These are phyloP conservation scores for Pezicula neosporulosa DNA, from an alignment of 2,329 filamentous ascomycete species.

Conservation along the genomic window DNA sequence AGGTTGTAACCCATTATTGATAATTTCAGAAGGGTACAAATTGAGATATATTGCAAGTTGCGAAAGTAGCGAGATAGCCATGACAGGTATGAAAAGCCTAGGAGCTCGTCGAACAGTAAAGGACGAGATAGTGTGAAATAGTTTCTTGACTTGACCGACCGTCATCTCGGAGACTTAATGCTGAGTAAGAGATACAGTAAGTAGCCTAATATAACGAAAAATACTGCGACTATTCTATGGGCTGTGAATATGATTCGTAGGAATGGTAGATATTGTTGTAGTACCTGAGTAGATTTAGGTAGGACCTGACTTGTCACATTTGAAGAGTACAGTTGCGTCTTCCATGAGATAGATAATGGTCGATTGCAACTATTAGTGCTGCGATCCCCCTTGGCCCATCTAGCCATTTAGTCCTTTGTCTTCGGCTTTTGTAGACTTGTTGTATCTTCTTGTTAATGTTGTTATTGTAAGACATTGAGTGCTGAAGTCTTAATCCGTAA, in stretches of 20 bases:
- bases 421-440: background rate
- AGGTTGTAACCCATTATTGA: background rate
- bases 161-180: background rate
- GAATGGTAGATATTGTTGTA: background rate
- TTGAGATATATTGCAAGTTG: background rate
- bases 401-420: background rate
- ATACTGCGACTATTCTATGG: background rate
- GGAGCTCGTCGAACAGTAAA: background rate
- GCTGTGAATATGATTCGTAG: background rate
- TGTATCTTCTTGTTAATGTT: too few species aligned
- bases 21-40: background rate
- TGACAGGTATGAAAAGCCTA: background rate
- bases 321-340: background rate
- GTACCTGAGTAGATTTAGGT: too few species aligned
- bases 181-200: background rate
- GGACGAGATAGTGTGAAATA: background rate
- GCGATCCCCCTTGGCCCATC: background rate
- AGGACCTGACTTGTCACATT: background rate
- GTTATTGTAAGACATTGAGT: too few species aligned
- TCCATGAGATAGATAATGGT: background rate
- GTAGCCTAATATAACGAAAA: background rate
- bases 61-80: background rate
- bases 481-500: too few species aligned
- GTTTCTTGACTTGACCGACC: background rate
- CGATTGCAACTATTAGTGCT: background rate